These are phyloP conservation scores for Carpinus fangiana DNA, from an alignment of 306 rosid species.

Conservation along the genomic window DNA sequence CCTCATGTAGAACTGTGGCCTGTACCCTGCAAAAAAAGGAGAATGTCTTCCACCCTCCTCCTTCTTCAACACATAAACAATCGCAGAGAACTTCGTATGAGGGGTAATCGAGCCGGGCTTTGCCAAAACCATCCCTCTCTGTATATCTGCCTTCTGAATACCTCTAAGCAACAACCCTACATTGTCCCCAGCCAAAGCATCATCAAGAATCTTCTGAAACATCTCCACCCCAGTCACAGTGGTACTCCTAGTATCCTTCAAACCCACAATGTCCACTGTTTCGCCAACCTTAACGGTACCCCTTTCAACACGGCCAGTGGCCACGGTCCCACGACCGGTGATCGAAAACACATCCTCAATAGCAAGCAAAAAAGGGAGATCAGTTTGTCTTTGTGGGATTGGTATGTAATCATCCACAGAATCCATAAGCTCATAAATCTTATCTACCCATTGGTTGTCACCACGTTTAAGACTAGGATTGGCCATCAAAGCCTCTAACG, in stretches of 20 bases:
- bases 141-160: slow-evolving; percentile 75
- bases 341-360: slow-evolving; percentile 81
- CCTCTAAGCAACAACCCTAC: slow-evolving; percentile 88
- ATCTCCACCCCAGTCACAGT: slow-evolving; percentile 88
- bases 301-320: slow-evolving; percentile 83
- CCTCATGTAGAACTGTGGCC: slow-evolving; percentile 94
- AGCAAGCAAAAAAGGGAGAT: slow-evolving; percentile 73
- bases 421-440: slow-evolving; percentile 83
- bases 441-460: slow-evolving; percentile 75
- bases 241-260: slow-evolving; percentile 69
- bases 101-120: slow-evolving; percentile 87
- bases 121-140: slow-evolving; percentile 91
- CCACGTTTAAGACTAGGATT: slow-evolving; percentile 65
- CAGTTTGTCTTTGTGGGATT: slow-evolving; percentile 73
- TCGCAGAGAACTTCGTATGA: slow-evolving; percentile 75
- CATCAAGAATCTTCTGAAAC: slow-evolving; percentile 87
- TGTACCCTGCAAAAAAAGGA: slow-evolving; percentile 68
- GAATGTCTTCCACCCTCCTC: slow-evolving; percentile 94
- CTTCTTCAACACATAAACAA: slow-evolving; percentile 90
- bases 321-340: slow-evolving; percentile 89
- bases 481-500: slow-evolving; percentile 76
- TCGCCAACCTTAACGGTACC: slow-evolving; percentile 71
- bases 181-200: slow-evolving; percentile 85
- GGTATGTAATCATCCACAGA: slow-evolving; percentile 74
- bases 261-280: slow-evolving; percentile 66